Percentiles rank a stretch among this genome's conserved stretches.
Conservation (phyloP, 805 yeast species). For the Wickerhamomyces bovis region DNA sequence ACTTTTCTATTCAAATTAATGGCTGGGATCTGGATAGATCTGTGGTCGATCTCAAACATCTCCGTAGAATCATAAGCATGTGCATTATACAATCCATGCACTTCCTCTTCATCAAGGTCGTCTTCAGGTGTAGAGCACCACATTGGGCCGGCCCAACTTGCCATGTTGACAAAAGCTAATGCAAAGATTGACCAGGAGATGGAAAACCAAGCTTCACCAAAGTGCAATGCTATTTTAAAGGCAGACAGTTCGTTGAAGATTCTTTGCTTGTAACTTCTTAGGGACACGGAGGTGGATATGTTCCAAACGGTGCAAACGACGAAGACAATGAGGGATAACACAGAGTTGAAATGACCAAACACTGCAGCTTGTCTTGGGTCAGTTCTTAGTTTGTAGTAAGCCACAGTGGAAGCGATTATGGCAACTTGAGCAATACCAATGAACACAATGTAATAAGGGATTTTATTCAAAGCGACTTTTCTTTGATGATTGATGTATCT, state of each 20-base stretch:
- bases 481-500: conserved; percentile 12
- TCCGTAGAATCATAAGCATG: neutral
- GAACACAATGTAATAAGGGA: neutral
- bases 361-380: conserved; percentile 3
- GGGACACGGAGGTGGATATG: conserved; percentile 9
- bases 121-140: conserved; percentile 50
- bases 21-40: conserved; percentile 1
- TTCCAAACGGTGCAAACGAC: conserved; percentile 25
- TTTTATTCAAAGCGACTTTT: conserved; percentile 4
- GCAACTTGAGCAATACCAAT: neutral
- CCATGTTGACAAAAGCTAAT: conserved; percentile 13
- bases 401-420: neutral
- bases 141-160: conserved; percentile 35
- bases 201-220: conserved; percentile 38
- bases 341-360: conserved; percentile 30
- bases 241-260: conserved; percentile 28
- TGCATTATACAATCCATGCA: neutral
- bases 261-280: conserved; percentile 19
- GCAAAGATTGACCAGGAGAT: conserved; percentile 34
- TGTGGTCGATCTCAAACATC: neutral
- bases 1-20: neutral
- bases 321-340: conserved; percentile 29
- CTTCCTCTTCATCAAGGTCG: conserved; percentile 5
- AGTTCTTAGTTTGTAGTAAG: conserved; percentile 19
- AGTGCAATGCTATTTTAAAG: conserved; percentile 40